Conservation (phyloP, 768 basidiomycete species). For the Dioszegia crocea region DNA sequence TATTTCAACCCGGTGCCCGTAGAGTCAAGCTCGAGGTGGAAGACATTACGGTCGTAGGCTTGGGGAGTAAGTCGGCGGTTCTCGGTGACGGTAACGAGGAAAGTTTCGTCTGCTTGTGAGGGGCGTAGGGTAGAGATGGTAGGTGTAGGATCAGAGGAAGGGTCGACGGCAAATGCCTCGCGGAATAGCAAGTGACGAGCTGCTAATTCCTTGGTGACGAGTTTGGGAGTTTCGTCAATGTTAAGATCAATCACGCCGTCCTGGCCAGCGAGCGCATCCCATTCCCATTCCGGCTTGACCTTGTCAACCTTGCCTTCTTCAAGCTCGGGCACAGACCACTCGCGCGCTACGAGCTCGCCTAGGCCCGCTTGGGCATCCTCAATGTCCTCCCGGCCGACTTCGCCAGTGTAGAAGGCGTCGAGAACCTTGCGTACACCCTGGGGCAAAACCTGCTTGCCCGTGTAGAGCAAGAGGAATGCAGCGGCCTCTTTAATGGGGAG, state of each 20-base stretch:
- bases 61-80: constrained; percentile 89
- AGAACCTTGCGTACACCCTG: constrained; percentile 50
- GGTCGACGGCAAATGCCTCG: constrained; percentile 62
- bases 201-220: constrained; percentile 58
- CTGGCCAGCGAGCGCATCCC: constrained; percentile 58
- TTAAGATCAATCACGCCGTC: constrained; percentile 60
- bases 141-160: constrained; percentile 14
- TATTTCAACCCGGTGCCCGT: constrained; percentile 89
- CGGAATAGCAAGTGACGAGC: constrained; percentile 74
- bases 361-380: constrained; percentile 65
- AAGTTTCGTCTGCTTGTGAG: constrained; percentile 81
- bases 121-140: constrained; percentile 71
- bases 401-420: constrained; percentile 47
- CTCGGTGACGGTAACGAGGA: constrained; percentile 86
- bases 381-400: constrained; percentile 55
- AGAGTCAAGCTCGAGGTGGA: constrained; percentile 95
- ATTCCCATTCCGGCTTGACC: constrained; percentile 45
- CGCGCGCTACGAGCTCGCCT: constrained; percentile 56
- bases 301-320: constrained; percentile 46
- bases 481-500: constrained; percentile 61
- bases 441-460: constrained; percentile 52
- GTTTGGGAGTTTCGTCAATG: constrained; percentile 64
- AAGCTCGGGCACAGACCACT: constrained; percentile 46
- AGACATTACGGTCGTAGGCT: constrained; percentile 97
- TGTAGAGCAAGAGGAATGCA: constrained; percentile 75